Evolutionary conservation across 106 monocot genomes (phyloP).

Genomic region (Dioscorea zingiberensis): DNA sequence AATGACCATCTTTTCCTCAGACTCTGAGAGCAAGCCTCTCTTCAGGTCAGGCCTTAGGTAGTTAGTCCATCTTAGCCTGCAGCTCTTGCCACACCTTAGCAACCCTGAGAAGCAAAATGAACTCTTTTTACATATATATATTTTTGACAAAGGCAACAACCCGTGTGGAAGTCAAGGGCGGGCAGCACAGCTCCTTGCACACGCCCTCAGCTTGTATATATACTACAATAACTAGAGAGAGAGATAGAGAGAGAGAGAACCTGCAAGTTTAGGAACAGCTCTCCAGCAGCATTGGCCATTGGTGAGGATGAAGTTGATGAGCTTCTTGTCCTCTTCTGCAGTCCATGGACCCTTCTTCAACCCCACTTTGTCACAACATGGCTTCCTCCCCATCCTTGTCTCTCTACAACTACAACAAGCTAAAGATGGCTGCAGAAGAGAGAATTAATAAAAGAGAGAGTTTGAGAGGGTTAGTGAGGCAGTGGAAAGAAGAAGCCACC

Average conservation of each 20-base stretch:
- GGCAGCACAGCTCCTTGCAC: no score
- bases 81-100: constrained; percentile 64
- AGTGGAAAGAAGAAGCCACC: no score
- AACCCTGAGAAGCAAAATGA: no score
- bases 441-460: not conserved
- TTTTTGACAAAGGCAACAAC: no score
- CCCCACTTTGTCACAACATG: constrained; percentile 10
- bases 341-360: constrained; percentile 15
- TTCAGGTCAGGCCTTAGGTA: constrained; percentile 59
- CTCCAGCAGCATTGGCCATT: constrained; percentile 12
- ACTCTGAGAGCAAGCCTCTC: constrained; percentile 54
- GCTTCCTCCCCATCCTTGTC: constrained; percentile 8
- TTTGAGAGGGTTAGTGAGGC: no score
- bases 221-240: no score
- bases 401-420: not conserved
- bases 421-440: not conserved
- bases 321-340: constrained; percentile 7
- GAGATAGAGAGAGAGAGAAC: constrained; percentile 1
- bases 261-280: constrained; percentile 13
- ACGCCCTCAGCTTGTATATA: no score
- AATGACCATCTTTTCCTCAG: constrained; percentile 51
- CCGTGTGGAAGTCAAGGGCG: no score
- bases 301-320: constrained; percentile 12
- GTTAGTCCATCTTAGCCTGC: constrained; percentile 63
- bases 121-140: no score